Evolutionary conservation across 2,329 filamentous ascomycete species (phyloP).

Genomic region (Colletotrichum godetiae): DNA sequence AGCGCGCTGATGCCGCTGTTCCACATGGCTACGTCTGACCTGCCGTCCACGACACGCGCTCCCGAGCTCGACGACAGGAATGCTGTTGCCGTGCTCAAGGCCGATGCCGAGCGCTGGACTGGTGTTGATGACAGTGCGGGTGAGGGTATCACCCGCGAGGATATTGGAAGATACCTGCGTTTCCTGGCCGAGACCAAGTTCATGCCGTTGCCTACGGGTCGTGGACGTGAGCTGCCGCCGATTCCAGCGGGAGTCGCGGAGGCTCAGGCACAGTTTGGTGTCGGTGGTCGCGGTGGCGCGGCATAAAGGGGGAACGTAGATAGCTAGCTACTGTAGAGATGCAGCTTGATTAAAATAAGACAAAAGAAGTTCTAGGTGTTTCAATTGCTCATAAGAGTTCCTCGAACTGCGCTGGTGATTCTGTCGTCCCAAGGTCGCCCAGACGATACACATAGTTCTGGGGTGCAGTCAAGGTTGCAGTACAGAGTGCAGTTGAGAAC

Average conservation of each 20-base stretch:
- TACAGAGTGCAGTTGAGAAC: too few relatives aligned
- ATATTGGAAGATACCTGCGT: constrained; percentile 42
- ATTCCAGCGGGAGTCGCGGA: constrained; percentile 36
- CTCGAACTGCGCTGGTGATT: too few relatives aligned
- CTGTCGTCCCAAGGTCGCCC: not conserved
- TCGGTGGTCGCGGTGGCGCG: constrained; percentile 37
- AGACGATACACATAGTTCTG: not conserved
- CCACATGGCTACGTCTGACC: constrained; percentile 76
- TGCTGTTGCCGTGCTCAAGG: constrained; percentile 65
- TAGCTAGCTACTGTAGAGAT: not conserved
- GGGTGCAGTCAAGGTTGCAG: too few relatives aligned
- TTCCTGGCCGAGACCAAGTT: constrained; percentile 46
- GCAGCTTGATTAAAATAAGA: not conserved
- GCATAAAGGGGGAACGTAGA: not conserved
- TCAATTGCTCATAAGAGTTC: not conserved
- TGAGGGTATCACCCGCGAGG: constrained; percentile 42
- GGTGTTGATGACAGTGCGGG: constrained; percentile 66
- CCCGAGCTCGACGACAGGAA: constrained; percentile 80
- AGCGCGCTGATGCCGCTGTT: constrained; percentile 69
- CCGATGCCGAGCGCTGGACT: constrained; percentile 70
- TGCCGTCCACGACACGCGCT: constrained; percentile 76
- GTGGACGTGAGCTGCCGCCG: constrained; percentile 41
- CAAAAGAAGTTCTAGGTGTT: not conserved
- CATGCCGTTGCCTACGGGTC: constrained; percentile 42
- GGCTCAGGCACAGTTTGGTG: constrained; percentile 39